phyloP scores from a whole-genome alignment of 345 rosid species.

The Psidium guajava region DNA sequence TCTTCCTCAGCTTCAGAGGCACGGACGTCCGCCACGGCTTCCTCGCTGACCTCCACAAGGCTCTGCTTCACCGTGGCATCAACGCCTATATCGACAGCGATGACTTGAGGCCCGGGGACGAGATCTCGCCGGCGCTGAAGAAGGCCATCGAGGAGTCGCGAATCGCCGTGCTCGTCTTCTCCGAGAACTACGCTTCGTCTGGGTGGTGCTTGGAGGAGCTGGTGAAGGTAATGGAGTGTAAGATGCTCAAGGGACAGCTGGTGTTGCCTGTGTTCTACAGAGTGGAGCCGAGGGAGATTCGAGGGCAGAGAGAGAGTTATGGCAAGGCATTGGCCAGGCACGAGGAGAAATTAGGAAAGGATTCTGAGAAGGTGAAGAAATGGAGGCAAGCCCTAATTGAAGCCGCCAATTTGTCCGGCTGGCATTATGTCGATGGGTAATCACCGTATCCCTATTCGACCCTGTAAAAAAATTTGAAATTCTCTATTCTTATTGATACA shows the following conservation, averaged over 20 bases:
- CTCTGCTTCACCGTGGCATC: neutral
- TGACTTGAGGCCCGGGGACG: neutral
- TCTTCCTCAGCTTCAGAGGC: neutral
- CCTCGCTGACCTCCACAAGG: neutral
- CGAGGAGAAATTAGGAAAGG: neutral
- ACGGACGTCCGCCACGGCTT: neutral
- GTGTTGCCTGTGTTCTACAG: conserved; percentile 1
- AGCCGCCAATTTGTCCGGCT: neutral
- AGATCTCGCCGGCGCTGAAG: rapidly evolving
- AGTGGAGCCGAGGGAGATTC: neutral
- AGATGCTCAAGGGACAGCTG: neutral
- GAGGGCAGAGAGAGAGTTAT: neutral
- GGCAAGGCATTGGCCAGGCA: neutral
- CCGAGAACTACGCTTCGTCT: conserved; percentile 1
- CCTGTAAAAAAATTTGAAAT: neutral
- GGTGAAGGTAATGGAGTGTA: neutral
- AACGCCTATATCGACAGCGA: neutral
- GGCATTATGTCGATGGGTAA: neutral
- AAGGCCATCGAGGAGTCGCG: neutral
- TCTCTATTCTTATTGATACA: neutral
- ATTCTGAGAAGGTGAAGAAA: neutral
- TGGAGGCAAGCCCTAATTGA: neutral
- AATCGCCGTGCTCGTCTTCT: conserved; percentile 3
- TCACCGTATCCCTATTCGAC: too few species aligned
- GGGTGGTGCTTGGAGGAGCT: conserved; percentile 7